phyloP scores from a whole-genome alignment of 2,329 filamentous ascomycete species.

The Cordyceps javanica region DNA sequence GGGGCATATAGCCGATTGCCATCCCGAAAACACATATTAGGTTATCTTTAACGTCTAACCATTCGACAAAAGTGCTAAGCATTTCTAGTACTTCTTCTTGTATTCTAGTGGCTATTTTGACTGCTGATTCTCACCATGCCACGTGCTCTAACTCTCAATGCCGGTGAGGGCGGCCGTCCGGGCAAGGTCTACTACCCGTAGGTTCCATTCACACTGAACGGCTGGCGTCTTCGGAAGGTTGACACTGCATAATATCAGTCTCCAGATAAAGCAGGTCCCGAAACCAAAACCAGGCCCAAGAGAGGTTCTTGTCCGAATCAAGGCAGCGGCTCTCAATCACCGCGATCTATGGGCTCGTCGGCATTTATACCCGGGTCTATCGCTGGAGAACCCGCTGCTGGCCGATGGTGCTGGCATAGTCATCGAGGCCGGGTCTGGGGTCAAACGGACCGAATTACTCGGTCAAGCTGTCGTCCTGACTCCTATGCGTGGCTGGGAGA shows the following conservation, averaged over 20 bases:
- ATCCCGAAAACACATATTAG: too few relatives aligned
- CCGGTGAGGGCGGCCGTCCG: conserved; percentile 69
- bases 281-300: conserved; percentile 56
- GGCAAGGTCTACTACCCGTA: conserved; percentile 82
- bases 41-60: too few relatives aligned
- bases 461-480: conserved; percentile 70
- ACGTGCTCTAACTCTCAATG: conserved; percentile 55
- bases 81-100: too few relatives aligned
- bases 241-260: conserved; percentile 28
- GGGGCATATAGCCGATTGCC: too few relatives aligned
- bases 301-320: conserved; percentile 69
- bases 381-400: conserved; percentile 71
- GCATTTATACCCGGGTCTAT: conserved; percentile 80
- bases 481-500: conserved; percentile 72
- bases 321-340: conserved; percentile 83
- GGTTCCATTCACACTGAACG: too few relatives aligned
- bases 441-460: conserved; percentile 33
- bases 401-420: conserved; percentile 79
- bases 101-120: too few relatives aligned
- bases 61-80: too few relatives aligned
- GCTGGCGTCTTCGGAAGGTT: neutral
- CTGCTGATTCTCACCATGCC: conserved; percentile 34
- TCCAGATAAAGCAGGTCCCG: conserved; percentile 55
- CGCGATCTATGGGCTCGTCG: conserved; percentile 91
- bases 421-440: conserved; percentile 51